Base-by-base conservation (phyloP, 2,329 filamentous ascomycete genomes). In the Claviceps maximensis region DNA sequence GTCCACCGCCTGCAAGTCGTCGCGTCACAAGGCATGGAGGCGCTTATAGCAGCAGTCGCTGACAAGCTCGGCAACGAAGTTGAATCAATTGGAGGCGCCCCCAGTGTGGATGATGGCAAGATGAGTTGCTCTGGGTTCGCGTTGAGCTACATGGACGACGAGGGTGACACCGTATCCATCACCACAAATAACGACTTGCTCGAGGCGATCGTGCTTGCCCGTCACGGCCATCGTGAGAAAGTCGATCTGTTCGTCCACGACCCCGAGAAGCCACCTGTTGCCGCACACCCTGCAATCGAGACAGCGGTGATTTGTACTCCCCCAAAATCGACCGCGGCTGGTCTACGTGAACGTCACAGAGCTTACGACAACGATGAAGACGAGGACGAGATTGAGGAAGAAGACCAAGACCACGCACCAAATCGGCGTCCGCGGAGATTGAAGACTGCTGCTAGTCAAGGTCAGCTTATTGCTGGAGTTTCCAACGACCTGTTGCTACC, bases 201-300 rank as follows among this genome's bases (percentile, higher is more conserved):
- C 2, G 93, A 98, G 69, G 89, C 93, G 1, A 88, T 98, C 59
- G 76, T 84, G 21, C 78, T 97, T 29, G 88, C 91, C 4, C 84
- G 88, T 55, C 83, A 86, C 54, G 78, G 80, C 47, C 82, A 76
- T 60, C 83, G 82, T 47, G 93, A 97, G 60, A 98, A 98, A 76
- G 93, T 98, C 21, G 93, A 98, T 63, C 78, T 98, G 17, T 97
- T 95, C 62, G 90, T 97, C 13, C 93, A 98, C 66, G 87, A 98
- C 62, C 90, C 91, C 1, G 82, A 89, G 57, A 86, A 93, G 70
- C 83, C 91, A n/a, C 87, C 90, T 0, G 77, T 89, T n/a, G 74
- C 82, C 10, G 73, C 78, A 1, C 78, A 80, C 0, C 68, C 83
- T 12, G 76, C 74, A 25, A 63, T 67, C 23, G 68, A 72, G 2